Evolutionary conservation across 225 moss, liverwort and hornwort species (phyloP).

Genomic region (Polytrichum formosum): DNA sequence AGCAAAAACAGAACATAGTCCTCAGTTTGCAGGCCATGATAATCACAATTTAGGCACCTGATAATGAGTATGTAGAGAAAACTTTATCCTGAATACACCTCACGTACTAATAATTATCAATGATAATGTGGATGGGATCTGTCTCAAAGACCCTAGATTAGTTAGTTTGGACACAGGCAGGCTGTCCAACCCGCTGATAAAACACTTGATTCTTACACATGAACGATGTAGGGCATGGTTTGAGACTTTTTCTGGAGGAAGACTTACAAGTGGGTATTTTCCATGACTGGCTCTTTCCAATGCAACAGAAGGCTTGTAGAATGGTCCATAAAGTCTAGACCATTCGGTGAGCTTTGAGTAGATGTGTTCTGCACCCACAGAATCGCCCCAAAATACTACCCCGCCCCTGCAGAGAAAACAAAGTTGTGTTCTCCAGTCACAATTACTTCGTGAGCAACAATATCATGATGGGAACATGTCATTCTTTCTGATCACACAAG

Average conservation of each 20-base stretch:
- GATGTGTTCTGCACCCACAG: conserved; percentile 52
- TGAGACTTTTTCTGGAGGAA: background rate
- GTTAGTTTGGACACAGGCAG: background rate
- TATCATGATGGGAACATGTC: no score
- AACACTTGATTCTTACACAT: background rate
- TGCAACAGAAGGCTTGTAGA: conserved; percentile 63
- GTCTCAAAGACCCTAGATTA: background rate
- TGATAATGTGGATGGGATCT: no score
- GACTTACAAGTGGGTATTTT: conserved; percentile 52
- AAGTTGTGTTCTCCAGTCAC: background rate
- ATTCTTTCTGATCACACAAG: no score
- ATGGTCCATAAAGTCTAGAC: conserved; percentile 45
- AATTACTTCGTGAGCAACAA: no score
- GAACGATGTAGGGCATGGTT: background rate
- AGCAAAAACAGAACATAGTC: no score
- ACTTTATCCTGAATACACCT: no score
- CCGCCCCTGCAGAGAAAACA: conserved; percentile 60
- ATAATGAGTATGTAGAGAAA: no score
- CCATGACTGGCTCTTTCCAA: conserved; percentile 54
- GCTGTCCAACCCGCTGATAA: background rate
- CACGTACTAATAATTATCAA: no score
- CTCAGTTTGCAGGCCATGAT: no score
- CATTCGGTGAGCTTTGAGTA: conserved; percentile 64
- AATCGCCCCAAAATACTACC: conserved; percentile 85
- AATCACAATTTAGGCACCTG: no score